These are phyloP conservation scores for Sphaerobolus stellatus DNA, from an alignment of 1,284 basidiomycete species.

Conservation along the genomic window DNA sequence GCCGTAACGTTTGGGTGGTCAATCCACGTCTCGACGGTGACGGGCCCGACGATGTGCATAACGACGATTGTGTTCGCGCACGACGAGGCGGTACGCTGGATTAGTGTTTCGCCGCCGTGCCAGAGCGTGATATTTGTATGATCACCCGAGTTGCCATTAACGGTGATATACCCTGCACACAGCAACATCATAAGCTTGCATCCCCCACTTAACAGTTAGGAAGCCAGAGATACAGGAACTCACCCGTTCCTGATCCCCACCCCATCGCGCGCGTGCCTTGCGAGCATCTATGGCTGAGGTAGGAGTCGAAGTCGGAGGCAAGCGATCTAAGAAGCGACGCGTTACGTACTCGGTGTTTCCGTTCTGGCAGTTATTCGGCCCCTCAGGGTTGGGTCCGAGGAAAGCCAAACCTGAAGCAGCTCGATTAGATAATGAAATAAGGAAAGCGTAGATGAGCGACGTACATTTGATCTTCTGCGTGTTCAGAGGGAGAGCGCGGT, in stretches of 20 bases:
- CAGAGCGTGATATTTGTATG: slow-evolving; percentile 80
- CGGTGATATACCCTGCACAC: slow-evolving; percentile 57
- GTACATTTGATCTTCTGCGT: slow-evolving; percentile 31
- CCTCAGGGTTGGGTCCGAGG: slow-evolving; percentile 57
- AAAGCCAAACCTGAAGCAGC: slow-evolving; percentile 4
- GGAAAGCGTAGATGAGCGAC: too few relatives aligned
- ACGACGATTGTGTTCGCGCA: slow-evolving; percentile 84
- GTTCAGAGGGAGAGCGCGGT: slow-evolving; percentile 55
- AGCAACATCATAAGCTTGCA: too few relatives aligned
- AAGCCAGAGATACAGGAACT: too few relatives aligned
- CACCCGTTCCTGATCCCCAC: slow-evolving; percentile 72
- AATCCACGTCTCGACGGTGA: slow-evolving; percentile 76
- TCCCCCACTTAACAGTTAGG: too few relatives aligned
- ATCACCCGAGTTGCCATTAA: slow-evolving; percentile 76
- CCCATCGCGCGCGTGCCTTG: slow-evolving; percentile 79
- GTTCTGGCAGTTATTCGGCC: too few relatives aligned
- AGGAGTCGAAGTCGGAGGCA: too few relatives aligned
- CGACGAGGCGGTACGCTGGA: slow-evolving; percentile 55
- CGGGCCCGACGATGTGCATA: slow-evolving; percentile 73
- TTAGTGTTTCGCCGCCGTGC: slow-evolving; percentile 70
- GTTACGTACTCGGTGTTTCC: slow-evolving; percentile 61
- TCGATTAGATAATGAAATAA: neutral
- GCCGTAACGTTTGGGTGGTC: slow-evolving; percentile 76
- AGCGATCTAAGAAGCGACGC: too few relatives aligned
- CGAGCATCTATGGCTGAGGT: slow-evolving; percentile 50